These are phyloP conservation scores for Debaryomyces castellii DNA, from an alignment of 805 yeast species.

Conservation along the genomic window DNA sequence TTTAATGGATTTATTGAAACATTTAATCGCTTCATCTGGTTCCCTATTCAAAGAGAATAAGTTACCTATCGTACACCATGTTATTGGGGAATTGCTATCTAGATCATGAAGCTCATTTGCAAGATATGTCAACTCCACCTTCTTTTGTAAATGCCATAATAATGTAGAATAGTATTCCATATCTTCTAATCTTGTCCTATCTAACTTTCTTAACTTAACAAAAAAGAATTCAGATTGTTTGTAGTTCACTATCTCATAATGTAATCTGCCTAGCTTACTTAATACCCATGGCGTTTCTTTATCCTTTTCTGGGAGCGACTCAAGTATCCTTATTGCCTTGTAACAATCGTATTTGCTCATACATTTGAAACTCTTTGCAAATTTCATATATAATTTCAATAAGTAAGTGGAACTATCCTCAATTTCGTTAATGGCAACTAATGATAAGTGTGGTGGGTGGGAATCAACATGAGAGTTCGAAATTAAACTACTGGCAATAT, in stretches of 20 bases:
- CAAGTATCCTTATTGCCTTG: slow-evolving; percentile 71
- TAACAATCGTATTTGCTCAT: slow-evolving; percentile 71
- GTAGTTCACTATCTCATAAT: slow-evolving; percentile 86
- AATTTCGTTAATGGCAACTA: slow-evolving; percentile 20
- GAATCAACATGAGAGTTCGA: slow-evolving; percentile 9
- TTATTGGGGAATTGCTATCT: slow-evolving; percentile 66
- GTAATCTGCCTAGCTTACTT: slow-evolving; percentile 73
- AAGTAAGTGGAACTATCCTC: slow-evolving; percentile 41
- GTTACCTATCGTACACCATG: slow-evolving; percentile 93
- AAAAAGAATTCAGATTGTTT: slow-evolving; percentile 70
- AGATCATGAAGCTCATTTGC: slow-evolving; percentile 77
- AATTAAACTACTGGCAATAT: slow-evolving; percentile 18
- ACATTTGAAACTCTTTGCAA: slow-evolving; percentile 63
- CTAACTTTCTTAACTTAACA: slow-evolving; percentile 58
- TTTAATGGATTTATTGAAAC: slow-evolving; percentile 77
- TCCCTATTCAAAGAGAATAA: slow-evolving; percentile 80
- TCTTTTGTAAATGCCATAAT: slow-evolving; percentile 88
- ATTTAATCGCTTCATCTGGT: slow-evolving; percentile 84
- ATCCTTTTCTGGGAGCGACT: slow-evolving; percentile 61
- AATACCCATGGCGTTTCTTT: slow-evolving; percentile 82
- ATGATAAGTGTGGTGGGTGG: slow-evolving; percentile 11
- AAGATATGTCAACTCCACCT: slow-evolving; percentile 72
- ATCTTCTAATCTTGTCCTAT: slow-evolving; percentile 77
- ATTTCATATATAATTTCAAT: slow-evolving; percentile 46
- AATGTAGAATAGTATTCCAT: slow-evolving; percentile 91